phyloP scores from a whole-genome alignment of 192 early-diverging fungal genomes.

The Rhizophagus sp. region DNA sequence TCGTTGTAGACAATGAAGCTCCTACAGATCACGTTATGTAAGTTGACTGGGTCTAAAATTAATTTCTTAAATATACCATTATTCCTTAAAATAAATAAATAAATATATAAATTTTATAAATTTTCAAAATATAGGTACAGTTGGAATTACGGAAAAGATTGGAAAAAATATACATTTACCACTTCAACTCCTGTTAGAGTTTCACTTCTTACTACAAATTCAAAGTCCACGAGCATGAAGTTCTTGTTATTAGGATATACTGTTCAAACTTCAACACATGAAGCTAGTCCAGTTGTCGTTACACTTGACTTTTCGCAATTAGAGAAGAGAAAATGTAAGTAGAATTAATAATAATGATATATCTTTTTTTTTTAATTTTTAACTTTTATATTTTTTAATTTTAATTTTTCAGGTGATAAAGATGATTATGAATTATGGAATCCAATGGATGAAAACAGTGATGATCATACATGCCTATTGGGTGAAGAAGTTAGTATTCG shows the following conservation, averaged over 20 bases:
- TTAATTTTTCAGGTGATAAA: conserved; percentile 50
- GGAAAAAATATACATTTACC: conserved; percentile 64
- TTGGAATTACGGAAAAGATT: conserved; percentile 77
- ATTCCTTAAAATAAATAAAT: neutral
- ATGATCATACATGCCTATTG: conserved; percentile 64
- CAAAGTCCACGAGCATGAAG: conserved; percentile 65
- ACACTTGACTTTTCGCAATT: conserved; percentile 62
- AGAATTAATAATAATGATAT: conserved; percentile 29
- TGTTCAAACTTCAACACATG: conserved; percentile 18
- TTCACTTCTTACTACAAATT: conserved; percentile 59
- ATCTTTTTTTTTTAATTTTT: conserved; percentile 33
- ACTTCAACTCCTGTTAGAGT: conserved; percentile 61
- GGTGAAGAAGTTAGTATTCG: conserved; percentile 46
- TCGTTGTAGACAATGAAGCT: conserved; percentile 70
- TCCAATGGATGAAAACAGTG: conserved; percentile 54
- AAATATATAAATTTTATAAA: too few species aligned
- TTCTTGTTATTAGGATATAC: conserved; percentile 71
- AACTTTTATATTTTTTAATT: conserved; percentile 48
- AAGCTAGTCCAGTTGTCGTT: conserved; percentile 42
- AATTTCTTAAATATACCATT: neutral
- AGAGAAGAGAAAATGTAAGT: conserved; percentile 43
- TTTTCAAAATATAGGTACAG: conserved; percentile 46
- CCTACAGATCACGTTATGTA: conserved; percentile 69
- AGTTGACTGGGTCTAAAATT: neutral
- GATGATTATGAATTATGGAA: conserved; percentile 93